These are phyloP conservation scores for Aristolochia fimbriata DNA, from an alignment of 164 flowering plant genomes.

Conservation along the genomic window DNA sequence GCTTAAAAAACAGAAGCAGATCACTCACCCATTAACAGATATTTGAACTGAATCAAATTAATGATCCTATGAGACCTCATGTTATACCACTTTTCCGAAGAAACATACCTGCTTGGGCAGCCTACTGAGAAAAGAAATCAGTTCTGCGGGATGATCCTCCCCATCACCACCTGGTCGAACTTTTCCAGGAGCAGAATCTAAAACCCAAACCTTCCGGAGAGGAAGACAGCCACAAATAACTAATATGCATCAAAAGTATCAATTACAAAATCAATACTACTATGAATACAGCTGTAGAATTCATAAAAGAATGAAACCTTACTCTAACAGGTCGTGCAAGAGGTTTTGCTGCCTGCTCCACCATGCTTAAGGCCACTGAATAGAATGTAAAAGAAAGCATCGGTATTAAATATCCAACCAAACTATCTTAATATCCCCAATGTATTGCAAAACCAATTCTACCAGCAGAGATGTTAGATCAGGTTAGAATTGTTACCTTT, in stretches of 20 bases:
- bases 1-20: too few relatives aligned
- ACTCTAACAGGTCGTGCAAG: constrained; percentile 93
- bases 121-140: constrained; percentile 57
- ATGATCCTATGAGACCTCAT: too few relatives aligned
- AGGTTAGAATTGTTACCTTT: constrained; percentile 49
- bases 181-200: constrained; percentile 95
- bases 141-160: constrained; percentile 89
- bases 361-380: constrained; percentile 96
- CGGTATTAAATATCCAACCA: neutral
- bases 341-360: constrained; percentile 95
- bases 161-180: constrained; percentile 87
- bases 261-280: too few relatives aligned
- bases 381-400: neutral
- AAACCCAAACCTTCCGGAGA: constrained; percentile 71
- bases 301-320: constrained; percentile 2
- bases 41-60: too few relatives aligned
- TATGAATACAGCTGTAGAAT: neutral
- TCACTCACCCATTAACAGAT: too few relatives aligned
- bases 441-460: neutral
- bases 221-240: neutral
- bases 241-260: too few relatives aligned
- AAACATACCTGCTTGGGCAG: constrained; percentile 63
- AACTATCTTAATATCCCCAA: neutral
- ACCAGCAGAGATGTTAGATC: neutral
- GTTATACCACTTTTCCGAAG: too few relatives aligned